Evolutionary conservation across 1,284 basidiomycete species (phyloP).

Genomic region (Cutaneotrichosporon curvatum): DNA sequence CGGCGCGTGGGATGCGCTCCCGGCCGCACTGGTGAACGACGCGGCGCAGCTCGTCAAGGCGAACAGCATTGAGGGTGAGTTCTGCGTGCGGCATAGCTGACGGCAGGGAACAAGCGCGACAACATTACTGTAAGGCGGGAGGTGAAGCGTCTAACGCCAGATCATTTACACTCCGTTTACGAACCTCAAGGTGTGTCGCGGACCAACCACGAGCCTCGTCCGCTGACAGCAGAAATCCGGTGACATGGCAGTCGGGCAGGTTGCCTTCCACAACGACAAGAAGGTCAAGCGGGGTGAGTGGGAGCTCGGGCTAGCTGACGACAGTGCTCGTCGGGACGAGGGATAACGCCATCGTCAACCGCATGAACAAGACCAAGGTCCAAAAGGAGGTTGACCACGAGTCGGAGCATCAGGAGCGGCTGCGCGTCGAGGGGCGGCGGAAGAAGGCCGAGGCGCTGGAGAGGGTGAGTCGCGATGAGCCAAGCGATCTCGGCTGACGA

Average conservation of each 20-base stretch:
- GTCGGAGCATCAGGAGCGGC: slow-evolving; percentile 72
- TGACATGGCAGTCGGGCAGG: slow-evolving; percentile 92
- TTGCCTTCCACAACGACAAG: slow-evolving; percentile 87
- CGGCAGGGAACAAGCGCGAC: slow-evolving; percentile 86
- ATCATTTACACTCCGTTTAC: slow-evolving; percentile 89
- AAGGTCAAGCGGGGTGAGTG: slow-evolving; percentile 66
- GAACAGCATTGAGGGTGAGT: slow-evolving; percentile 86
- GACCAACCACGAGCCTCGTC: background rate
- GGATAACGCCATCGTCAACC: slow-evolving; percentile 85
- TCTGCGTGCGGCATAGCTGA: background rate
- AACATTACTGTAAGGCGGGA: slow-evolving; percentile 57
- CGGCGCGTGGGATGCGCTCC: slow-evolving; percentile 72
- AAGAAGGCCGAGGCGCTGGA: slow-evolving; percentile 59
- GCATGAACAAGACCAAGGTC: slow-evolving; percentile 88
- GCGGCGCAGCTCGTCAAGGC: slow-evolving; percentile 95
- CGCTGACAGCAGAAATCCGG: slow-evolving; percentile 72
- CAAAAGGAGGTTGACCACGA: slow-evolving; percentile 85
- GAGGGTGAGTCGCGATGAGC: slow-evolving; percentile 36
- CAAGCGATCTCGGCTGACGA: background rate
- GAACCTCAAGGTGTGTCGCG: slow-evolving; percentile 66
- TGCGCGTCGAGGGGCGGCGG: slow-evolving; percentile 63
- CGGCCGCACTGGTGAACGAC: slow-evolving; percentile 69
- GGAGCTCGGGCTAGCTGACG: background rate
- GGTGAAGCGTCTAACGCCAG: slow-evolving; percentile 1
- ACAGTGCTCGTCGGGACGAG: slow-evolving; percentile 69